phyloP scores from a whole-genome alignment of 2,329 filamentous ascomycete species.

The Bipolaris sorokiniana region DNA sequence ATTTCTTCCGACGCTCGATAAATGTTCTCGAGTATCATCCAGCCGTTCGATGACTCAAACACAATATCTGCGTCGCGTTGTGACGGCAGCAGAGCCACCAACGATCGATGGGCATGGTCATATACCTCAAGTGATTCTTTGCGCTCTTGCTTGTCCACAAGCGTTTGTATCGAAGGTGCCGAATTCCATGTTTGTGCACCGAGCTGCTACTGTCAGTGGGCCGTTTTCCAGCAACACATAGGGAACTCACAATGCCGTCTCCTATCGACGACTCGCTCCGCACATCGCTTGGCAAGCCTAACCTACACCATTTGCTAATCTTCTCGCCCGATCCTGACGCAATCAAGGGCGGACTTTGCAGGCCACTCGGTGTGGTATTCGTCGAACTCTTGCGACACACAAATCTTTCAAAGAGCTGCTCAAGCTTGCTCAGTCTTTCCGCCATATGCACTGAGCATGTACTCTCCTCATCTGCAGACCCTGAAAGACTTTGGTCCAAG shows the following conservation, averaged over 20 bases:
- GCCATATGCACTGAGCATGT: conserved; percentile 40
- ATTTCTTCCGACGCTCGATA: conserved; percentile 41
- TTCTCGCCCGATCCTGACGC: conserved; percentile 29
- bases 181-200: conserved; percentile 41
- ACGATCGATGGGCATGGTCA: conserved; percentile 30
- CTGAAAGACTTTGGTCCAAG: conserved; percentile 21
- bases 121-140: conserved; percentile 4
- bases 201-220: conserved; percentile 31
- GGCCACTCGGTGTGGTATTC: conserved; percentile 14
- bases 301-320: conserved; percentile 25
- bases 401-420: conserved; percentile 46
- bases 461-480: conserved; percentile 25
- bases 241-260: conserved; percentile 39
- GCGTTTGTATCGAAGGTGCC: conserved; percentile 35
- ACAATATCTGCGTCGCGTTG: conserved; percentile 47
- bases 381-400: conserved; percentile 40
- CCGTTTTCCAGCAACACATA: neutral
- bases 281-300: conserved; percentile 29
- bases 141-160: conserved; percentile 25
- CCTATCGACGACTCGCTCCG: conserved; percentile 39
- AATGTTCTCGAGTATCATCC: conserved; percentile 41
- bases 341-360: conserved; percentile 29
- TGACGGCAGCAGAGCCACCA: conserved; percentile 41
- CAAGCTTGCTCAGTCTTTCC: conserved; percentile 43
- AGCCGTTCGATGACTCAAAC: conserved; percentile 46